Base-by-base conservation (phyloP, 176 grass and related monocot species). In the Raddia distichophylla region DNA sequence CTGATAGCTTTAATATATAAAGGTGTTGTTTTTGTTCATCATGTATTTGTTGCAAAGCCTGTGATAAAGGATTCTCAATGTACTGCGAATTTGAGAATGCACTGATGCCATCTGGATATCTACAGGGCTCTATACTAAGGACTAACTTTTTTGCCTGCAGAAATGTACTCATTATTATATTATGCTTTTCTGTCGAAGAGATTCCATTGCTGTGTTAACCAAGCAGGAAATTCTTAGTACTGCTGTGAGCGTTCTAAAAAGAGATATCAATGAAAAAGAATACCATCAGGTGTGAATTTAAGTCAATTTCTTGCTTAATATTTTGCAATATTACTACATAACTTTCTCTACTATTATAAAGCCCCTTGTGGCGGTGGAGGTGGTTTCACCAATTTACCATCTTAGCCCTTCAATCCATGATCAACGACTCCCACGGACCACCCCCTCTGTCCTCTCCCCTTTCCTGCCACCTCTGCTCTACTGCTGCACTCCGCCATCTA, bases 271-370 rank as follows among this genome's bases (percentile, higher is more conserved):
- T 74, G 80, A 91, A n/a, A 78, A 15, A 32, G 92, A 94, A 44
- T 94, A 91, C 59, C 75, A 68, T 75, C 92, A 91, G 91, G 91
- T 93, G 2, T 83, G 88, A 34, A 61, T 18, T 60, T 22, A 60
- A 52, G 35, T 74, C n/a, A 67, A 11, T 37, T 83, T 19, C 56
- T 79, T 3, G 10, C 63, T 62, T 83, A 78, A 42, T 32, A 57
- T 43, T 32, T 20, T 80, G 65, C 42, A 68, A 45, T 55, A 27
- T 27, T 27, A 27, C 27, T 27, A 1, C 27, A 27, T 27, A 27
- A 27, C 27, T 27, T 27, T 27, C 27, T 27, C 1, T 27, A 27
- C 27, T 27, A 27, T 27, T 27, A 27, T 27, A 27, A 27, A 27
- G 27, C 27, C 27, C 27, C 27, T 27, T 27, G 27, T 27, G 27